These are phyloP conservation scores for Claviceps sp. DNA, from an alignment of 2,329 filamentous ascomycete species.

Conservation along the genomic window DNA sequence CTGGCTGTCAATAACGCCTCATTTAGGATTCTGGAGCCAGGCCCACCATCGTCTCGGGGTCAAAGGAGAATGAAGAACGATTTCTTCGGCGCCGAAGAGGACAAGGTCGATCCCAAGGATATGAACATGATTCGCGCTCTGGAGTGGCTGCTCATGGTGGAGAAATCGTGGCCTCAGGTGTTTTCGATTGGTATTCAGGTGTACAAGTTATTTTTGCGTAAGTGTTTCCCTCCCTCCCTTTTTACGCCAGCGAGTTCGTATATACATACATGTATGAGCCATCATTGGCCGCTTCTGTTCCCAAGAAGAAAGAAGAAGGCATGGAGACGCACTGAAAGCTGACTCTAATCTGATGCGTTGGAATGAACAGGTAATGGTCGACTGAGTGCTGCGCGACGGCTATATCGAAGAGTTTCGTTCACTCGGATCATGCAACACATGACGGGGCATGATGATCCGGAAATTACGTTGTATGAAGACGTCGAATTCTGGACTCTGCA, in stretches of 20 bases:
- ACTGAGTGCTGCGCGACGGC: constrained; percentile 39
- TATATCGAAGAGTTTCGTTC: constrained; percentile 39
- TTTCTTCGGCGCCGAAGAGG: constrained; percentile 53
- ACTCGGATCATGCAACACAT: constrained; percentile 31
- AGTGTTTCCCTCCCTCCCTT: constrained; percentile 29
- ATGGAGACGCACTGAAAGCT: neutral
- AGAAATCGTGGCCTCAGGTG: constrained; percentile 57
- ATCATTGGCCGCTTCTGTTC: neutral
- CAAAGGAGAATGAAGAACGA: constrained; percentile 54
- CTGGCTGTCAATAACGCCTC: constrained; percentile 26
- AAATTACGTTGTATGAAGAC: constrained; percentile 26
- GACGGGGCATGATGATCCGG: constrained; percentile 22
- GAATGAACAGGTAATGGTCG: constrained; percentile 29
- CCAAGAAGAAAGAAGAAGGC: too few species aligned
- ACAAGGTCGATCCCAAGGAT: constrained; percentile 44
- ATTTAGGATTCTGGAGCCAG: constrained; percentile 38
- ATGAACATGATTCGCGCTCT: constrained; percentile 62
- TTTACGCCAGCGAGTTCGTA: neutral
- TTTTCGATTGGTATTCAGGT: constrained; percentile 56
- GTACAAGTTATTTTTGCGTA: constrained; percentile 77
- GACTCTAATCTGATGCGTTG: neutral
- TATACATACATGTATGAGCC: too few species aligned
- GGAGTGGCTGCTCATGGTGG: constrained; percentile 71
- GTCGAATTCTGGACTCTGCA: constrained; percentile 26
- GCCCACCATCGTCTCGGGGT: constrained; percentile 26